Percentiles rank a stretch among this genome's conserved stretches.
Conservation (phyloP, 495 filamentous ascomycete species). For the Neurospora hispaniola region DNA sequence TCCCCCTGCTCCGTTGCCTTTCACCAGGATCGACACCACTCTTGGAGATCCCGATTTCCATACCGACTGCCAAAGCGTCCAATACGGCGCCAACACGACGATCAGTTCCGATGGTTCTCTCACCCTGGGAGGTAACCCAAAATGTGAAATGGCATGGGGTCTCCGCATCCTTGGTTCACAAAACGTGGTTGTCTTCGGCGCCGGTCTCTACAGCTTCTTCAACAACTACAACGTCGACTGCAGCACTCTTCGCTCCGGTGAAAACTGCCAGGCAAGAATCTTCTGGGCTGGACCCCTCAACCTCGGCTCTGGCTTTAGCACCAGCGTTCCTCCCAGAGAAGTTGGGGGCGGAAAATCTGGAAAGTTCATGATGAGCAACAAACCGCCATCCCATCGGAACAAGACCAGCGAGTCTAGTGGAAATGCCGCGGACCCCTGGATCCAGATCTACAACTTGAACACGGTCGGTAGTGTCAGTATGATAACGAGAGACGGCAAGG, state of each 20-base stretch:
- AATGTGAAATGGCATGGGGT: slow-evolving; percentile 57
- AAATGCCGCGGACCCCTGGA: not conserved
- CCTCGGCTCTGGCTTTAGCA: not conserved
- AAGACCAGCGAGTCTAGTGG: not conserved
- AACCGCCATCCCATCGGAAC: not conserved
- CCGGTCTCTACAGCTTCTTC: slow-evolving; percentile 78
- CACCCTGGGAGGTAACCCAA: slow-evolving; percentile 17
- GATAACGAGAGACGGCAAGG: slow-evolving; percentile 13
- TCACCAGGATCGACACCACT: slow-evolving; percentile 45
- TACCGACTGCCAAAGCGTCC: slow-evolving; percentile 19
- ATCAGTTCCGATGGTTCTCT: slow-evolving; percentile 20
- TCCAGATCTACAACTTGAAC: slow-evolving; percentile 22
- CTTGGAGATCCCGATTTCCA: slow-evolving; percentile 67
- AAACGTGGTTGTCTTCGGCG: slow-evolving; percentile 60
- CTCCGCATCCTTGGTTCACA: slow-evolving; percentile 59
- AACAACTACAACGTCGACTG: slow-evolving; percentile 74
- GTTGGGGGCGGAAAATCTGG: not conserved
- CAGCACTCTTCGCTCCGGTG: slow-evolving; percentile 42
- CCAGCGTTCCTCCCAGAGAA: not conserved
- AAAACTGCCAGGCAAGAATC: slow-evolving; percentile 79
- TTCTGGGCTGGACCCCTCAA: slow-evolving; percentile 9
- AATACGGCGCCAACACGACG: slow-evolving; percentile 42
- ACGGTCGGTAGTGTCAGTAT: slow-evolving; percentile 25
- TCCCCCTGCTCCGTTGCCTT: slow-evolving; percentile 59
- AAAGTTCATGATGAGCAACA: not conserved